A percentile compares a stretch with the other conserved stretches of the same genome.
Conservation (phyloP, 1,284 basidiomycete species). For the Leccinum holopus region DNA sequence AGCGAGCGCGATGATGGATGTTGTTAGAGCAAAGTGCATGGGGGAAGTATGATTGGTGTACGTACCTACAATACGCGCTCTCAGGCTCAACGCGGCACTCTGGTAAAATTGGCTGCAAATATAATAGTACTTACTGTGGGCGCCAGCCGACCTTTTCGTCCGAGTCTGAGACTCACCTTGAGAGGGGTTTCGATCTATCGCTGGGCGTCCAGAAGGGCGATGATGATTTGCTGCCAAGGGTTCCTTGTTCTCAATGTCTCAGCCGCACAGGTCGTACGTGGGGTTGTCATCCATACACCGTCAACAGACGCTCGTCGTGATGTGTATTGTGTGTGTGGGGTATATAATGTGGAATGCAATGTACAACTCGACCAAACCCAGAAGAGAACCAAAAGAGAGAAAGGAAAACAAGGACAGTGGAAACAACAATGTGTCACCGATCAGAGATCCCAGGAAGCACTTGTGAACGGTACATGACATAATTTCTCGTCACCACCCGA, state of each 20-base stretch:
- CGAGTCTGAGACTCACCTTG: background rate
- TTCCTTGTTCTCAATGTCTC: background rate
- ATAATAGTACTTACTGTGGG: background rate
- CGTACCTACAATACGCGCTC: no score
- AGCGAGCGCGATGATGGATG: no score
- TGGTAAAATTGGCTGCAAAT: background rate
- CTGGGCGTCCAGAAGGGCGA: background rate
- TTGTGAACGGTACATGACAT: no score
- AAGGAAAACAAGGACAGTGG: background rate
- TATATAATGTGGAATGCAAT: background rate
- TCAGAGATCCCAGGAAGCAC: constrained; percentile 27
- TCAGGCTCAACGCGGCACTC: no score
- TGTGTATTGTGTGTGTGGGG: background rate
- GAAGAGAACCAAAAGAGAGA: background rate
- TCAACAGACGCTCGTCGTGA: background rate
- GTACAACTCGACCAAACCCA: background rate
- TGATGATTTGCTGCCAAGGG: background rate
- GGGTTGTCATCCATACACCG: background rate
- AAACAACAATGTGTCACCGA: background rate
- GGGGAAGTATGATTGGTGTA: no score
- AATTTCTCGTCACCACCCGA: no score
- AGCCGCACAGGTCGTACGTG: background rate
- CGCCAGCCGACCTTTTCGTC: background rate
- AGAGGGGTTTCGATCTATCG: background rate
- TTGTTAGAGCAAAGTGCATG: no score